Evolutionary conservation across 345 rosid species (phyloP).

Genomic region (Triadica sebifera): DNA sequence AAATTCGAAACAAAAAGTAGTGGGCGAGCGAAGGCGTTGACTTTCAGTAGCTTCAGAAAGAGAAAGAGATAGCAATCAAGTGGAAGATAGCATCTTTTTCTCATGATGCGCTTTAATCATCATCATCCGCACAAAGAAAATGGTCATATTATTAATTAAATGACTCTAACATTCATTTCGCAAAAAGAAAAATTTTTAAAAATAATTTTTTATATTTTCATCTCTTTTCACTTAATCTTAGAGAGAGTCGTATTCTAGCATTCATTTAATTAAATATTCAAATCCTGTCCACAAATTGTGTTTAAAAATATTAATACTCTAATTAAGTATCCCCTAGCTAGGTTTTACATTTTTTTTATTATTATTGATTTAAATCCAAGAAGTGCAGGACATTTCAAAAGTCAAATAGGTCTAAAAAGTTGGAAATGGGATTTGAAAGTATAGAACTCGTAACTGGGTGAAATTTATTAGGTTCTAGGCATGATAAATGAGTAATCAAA

Average conservation of each 20-base stretch:
- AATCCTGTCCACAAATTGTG: too few relatives aligned
- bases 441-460: background rate
- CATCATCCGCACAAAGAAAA: background rate
- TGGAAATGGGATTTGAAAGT: background rate
- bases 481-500: too few relatives aligned
- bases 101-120: constrained; percentile 9
- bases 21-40: constrained; percentile 41
- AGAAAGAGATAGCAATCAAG: background rate
- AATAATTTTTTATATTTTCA: too few relatives aligned
- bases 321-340: background rate
- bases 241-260: too few relatives aligned
- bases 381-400: too few relatives aligned
- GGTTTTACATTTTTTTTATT: background rate
- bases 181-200: too few relatives aligned
- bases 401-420: background rate
- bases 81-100: constrained; percentile 14
- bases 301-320: background rate
- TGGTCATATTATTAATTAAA: too few relatives aligned
- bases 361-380: background rate
- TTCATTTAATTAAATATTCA: too few relatives aligned
- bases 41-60: constrained; percentile 14
- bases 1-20: constrained; percentile 26
- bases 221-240: too few relatives aligned
- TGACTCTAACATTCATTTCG: too few relatives aligned
- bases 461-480: too few relatives aligned